Conservation (phyloP, 148 eudicot species). For the Camellia sinensis region DNA sequence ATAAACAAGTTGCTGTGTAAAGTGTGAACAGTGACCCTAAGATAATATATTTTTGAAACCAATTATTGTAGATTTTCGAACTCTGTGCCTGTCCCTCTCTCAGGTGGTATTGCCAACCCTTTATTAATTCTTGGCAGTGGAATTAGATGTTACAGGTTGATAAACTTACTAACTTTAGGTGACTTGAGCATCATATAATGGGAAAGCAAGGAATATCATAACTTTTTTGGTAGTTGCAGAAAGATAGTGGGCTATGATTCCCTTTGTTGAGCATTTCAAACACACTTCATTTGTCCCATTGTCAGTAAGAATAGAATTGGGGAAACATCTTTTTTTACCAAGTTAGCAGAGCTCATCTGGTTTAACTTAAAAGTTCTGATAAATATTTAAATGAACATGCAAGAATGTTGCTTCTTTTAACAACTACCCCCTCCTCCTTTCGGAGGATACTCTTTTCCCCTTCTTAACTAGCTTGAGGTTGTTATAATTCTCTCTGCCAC, state of each 20-base stretch:
- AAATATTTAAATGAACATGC: background rate
- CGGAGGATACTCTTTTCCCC: background rate
- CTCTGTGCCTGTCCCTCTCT: too few species aligned
- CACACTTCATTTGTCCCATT: background rate
- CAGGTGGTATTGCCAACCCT: too few species aligned
- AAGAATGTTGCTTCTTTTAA: slow-evolving; percentile 4
- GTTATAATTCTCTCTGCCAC: slow-evolving; percentile 13
- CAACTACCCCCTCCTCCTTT: background rate
- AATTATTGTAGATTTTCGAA: too few species aligned
- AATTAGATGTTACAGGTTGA: too few species aligned
- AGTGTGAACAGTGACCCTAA: too few species aligned
- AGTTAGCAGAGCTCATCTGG: background rate
- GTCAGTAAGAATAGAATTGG: background rate
- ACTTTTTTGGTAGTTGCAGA: background rate
- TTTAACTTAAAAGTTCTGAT: background rate
- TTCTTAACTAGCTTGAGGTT: slow-evolving; percentile 13
- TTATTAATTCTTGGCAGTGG: too few species aligned
- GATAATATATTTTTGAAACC: too few species aligned
- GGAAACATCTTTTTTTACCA: background rate
- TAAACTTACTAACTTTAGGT: too few species aligned
- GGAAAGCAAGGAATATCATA: background rate
- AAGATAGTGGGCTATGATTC: background rate
- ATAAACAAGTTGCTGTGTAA: background rate
- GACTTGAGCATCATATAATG: background rate
- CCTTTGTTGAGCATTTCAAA: background rate